phyloP scores from a whole-genome alignment of 176 grass and related monocot genomes.

The Panicum miliaceum region DNA sequence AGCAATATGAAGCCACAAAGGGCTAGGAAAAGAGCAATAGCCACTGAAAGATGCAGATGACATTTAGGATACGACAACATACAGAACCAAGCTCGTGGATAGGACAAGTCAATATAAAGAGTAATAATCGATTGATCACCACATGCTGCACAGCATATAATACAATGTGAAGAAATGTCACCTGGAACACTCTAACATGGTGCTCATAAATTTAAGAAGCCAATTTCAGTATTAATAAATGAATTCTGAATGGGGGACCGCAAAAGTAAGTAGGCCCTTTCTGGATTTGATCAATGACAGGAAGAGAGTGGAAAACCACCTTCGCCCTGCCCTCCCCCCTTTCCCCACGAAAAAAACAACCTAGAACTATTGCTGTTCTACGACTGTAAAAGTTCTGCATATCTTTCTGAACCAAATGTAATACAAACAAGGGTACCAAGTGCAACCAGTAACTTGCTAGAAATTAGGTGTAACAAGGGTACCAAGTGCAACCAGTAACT shows the following conservation, averaged over 20 bases:
- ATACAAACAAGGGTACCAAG: neutral
- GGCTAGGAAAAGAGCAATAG: neutral
- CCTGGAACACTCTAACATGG: constrained; percentile 3
- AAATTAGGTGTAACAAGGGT: neutral
- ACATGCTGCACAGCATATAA: constrained; percentile 31
- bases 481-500: neutral
- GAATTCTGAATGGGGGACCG: constrained; percentile 1
- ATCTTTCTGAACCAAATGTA: constrained; percentile 1
- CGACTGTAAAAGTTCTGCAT: neutral
- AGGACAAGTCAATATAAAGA: constrained; percentile 15
- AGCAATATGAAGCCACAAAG: neutral
- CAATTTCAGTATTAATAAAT: constrained; percentile 39
- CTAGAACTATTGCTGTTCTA: too few relatives aligned
- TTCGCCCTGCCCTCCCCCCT: neutral
- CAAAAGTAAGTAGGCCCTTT: neutral
- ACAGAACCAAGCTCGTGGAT: constrained; percentile 14
- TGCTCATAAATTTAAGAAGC: constrained; percentile 22
- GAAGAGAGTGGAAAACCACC: neutral
- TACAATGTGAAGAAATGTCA: constrained; percentile 24
- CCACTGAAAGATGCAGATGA: neutral
- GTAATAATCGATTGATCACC: constrained; percentile 27
- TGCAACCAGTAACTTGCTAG: neutral
- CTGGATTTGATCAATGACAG: neutral
- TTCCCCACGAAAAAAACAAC: neutral
- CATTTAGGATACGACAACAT: neutral